A percentile compares a stretch with the other conserved stretches of the same genome.
Conservation (phyloP, 176 grass and related monocot genomes). For the Phoenix dactylifera region DNA sequence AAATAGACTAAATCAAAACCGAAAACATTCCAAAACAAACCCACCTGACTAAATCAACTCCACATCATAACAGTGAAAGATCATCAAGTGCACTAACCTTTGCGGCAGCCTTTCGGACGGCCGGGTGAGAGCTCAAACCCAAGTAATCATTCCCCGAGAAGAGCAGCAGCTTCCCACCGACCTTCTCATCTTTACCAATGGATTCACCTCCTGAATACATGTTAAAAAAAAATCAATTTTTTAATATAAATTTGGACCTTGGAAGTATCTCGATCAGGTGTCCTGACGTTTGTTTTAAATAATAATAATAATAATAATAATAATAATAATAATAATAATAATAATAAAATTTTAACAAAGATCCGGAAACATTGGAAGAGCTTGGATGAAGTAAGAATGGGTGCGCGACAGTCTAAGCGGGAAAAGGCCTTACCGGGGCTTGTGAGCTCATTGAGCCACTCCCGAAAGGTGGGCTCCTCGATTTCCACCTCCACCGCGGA, state of each 20-base stretch:
- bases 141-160: slow-evolving; percentile 91
- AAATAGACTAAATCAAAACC: not conserved
- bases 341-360: too few relatives aligned
- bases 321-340: too few relatives aligned
- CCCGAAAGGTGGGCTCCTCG: slow-evolving; percentile 36
- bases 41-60: too few relatives aligned
- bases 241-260: not conserved
- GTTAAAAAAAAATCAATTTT: slow-evolving; percentile 6
- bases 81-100: slow-evolving; percentile 26
- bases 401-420: too few relatives aligned
- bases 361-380: too few relatives aligned
- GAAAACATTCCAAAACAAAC: too few relatives aligned
- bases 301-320: too few relatives aligned
- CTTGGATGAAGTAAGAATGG: too few relatives aligned
- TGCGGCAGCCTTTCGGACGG: slow-evolving; percentile 42
- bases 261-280: not conserved
- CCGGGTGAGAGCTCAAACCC: slow-evolving; percentile 70
- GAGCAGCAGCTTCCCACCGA: slow-evolving; percentile 43
- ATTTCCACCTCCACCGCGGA: slow-evolving; percentile 49
- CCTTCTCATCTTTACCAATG: slow-evolving; percentile 18
- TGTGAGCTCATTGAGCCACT: slow-evolving; percentile 71
- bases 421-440: not conserved
- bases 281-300: too few relatives aligned
- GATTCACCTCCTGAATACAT: slow-evolving; percentile 38
- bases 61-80: slow-evolving; percentile 3